Conservation (phyloP, 495 filamentous ascomycete species). For the Ramalina intermedia region DNA sequence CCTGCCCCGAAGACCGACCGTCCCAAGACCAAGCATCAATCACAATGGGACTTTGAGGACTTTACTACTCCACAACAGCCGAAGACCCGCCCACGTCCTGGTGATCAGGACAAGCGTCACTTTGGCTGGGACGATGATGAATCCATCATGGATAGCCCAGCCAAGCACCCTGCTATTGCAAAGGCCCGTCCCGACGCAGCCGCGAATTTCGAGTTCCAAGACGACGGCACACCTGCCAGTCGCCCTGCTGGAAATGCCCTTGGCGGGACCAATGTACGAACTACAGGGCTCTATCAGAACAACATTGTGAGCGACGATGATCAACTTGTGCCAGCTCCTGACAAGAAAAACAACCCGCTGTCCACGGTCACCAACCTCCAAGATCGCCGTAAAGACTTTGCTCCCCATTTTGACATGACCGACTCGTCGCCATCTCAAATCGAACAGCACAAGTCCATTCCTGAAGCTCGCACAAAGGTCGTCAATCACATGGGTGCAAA, state of each 20-base stretch:
- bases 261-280: constrained; percentile 42
- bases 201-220: constrained; percentile 60
- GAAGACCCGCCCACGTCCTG: constrained; percentile 25
- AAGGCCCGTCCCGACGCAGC: constrained; percentile 67
- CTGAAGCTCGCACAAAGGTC: constrained; percentile 13
- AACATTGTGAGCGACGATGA: constrained; percentile 45
- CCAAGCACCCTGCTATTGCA: constrained; percentile 34
- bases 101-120: constrained; percentile 45
- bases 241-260: constrained; percentile 24
- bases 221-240: constrained; percentile 32
- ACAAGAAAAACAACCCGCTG: constrained; percentile 27
- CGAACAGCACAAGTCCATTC: constrained; percentile 27
- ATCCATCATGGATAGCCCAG: constrained; percentile 41
- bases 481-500: constrained; percentile 13
- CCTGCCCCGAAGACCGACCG: constrained; percentile 22
- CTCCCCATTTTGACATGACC: constrained; percentile 51
- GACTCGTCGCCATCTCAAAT: constrained; percentile 41
- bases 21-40: constrained; percentile 45
- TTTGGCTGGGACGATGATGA: constrained; percentile 61
- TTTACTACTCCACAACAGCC: constrained; percentile 67
- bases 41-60: constrained; percentile 76
- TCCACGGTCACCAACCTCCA: constrained; percentile 50
- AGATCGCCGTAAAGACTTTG: constrained; percentile 58
- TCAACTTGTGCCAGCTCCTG: constrained; percentile 18
- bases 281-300: constrained; percentile 63